These are phyloP conservation scores for Leptographium lundbergii DNA, from an alignment of 2,329 filamentous ascomycete genomes.

Conservation along the genomic window DNA sequence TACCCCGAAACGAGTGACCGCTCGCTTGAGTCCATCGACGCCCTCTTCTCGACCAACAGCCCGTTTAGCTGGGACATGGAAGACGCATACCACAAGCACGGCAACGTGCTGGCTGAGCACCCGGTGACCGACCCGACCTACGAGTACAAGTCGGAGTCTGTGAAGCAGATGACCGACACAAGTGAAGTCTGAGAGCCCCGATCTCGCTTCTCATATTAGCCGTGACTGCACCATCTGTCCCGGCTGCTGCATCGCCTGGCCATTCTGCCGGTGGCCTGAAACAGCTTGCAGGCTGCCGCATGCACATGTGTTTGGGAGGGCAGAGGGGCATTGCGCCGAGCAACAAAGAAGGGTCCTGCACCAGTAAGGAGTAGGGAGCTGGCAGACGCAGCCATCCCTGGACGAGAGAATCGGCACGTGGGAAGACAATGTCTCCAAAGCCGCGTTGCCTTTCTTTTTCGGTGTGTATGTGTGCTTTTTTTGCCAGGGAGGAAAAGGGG, in stretches of 20 bases:
- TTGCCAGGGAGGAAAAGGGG: background rate
- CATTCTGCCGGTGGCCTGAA: background rate
- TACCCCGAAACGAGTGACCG: constrained; percentile 30
- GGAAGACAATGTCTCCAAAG: background rate
- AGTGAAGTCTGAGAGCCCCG: background rate
- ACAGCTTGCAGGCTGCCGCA: background rate
- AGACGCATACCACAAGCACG: constrained; percentile 7
- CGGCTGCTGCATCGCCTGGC: background rate
- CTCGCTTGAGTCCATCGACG: constrained; percentile 38
- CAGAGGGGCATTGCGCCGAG: background rate
- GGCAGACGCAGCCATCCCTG: background rate
- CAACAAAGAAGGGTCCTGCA: background rate
- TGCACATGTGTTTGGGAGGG: background rate
- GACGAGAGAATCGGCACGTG: background rate
- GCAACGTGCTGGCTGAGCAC: constrained; percentile 10
- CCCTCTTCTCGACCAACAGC: constrained; percentile 33
- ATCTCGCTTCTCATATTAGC: background rate
- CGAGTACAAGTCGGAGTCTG: constrained; percentile 35
- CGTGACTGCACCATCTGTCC: background rate
- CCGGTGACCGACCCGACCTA: constrained; percentile 22
- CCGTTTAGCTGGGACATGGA: constrained; percentile 20
- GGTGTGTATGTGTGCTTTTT: background rate
- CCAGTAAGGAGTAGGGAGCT: background rate
- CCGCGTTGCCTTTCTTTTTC: background rate
- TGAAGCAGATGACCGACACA: constrained; percentile 20